Base-by-base conservation (phyloP, 257 asterid genomes). In the Solanum bulbocastanum region DNA sequence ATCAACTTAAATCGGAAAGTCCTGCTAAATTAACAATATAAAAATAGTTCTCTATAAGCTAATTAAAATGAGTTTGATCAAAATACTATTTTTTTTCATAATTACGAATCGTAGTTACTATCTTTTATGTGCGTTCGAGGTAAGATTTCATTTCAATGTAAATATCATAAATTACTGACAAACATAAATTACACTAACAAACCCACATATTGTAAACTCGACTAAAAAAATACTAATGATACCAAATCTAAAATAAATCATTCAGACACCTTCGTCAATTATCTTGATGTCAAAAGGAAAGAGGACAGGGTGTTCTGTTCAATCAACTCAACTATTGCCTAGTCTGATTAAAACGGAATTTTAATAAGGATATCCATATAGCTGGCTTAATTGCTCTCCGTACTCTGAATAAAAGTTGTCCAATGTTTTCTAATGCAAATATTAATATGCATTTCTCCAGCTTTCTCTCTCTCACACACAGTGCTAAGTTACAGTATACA, bases 101-200 rank as follows among this genome's bases (percentile, higher is more conserved):
- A n/a, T 10, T 23, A 62, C 7, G 0, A 62, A 60, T 0, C 1
- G 0, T n/a, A 0, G 0, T 62, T 16, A 4, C 6, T 60, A 23
- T 5, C 18, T 65, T 65, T 65, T 25, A 25, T n/a, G 0, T 65
- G 33, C 8, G 11, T 1, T 25, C 15, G 14, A 25, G 4, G 7
- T 65, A 11, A 30, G 15, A 65, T 4, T n/a, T 65, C 1, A 65
- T 65, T 65, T 65, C 9, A 65, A n/a, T 1, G 0, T 65, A 65
- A 65, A 10, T 0, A 11, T n/a, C 8, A 25, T 65, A 65, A 65
- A 65, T 65, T 8, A 10, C 1, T 5, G 1, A 62, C 15, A 62
- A 62, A 62, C 27, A 62, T 62, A 62, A 62, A 62, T 62, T 10
- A 23, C 30, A 10, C 0, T 23, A 62, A 10, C 7, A 62, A 4